phyloP scores from a whole-genome alignment of 352 stramenopile species.

The Pythium grandisporangium region DNA sequence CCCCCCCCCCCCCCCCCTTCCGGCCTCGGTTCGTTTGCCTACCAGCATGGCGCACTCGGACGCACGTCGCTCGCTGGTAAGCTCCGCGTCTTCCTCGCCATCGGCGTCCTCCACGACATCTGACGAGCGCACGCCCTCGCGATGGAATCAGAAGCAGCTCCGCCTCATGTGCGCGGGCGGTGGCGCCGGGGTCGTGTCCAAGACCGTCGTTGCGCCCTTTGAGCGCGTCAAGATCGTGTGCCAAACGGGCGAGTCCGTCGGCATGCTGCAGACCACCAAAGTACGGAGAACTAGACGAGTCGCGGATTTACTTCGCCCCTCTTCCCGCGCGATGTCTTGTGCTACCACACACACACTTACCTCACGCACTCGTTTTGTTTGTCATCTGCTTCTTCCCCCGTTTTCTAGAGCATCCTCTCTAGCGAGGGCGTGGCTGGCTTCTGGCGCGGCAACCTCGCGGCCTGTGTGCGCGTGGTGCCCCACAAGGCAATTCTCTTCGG shows the following conservation, averaged over 20 bases:
- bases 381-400: not conserved
- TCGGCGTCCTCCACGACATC: too few relatives aligned
- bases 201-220: constrained; percentile 75
- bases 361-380: not conserved
- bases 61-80: too few relatives aligned
- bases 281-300: constrained; percentile 2
- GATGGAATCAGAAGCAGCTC: constrained; percentile 50
- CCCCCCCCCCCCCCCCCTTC: too few relatives aligned
- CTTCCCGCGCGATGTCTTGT: too few relatives aligned
- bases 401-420: constrained; percentile 27
- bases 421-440: constrained; percentile 58
- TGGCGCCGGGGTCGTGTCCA: constrained; percentile 64
- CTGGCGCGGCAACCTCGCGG: constrained; percentile 66
- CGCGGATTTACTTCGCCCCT: too few relatives aligned
- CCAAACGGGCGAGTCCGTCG: constrained; percentile 61
- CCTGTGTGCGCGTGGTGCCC: constrained; percentile 69
- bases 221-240: constrained; percentile 84
- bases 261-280: constrained; percentile 63
- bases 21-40: too few relatives aligned
- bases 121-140: constrained; percentile 7
- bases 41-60: too few relatives aligned
- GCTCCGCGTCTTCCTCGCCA: too few relatives aligned
- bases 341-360: not conserved
- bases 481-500: constrained; percentile 79
- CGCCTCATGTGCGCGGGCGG: constrained; percentile 62